phyloP scores from a whole-genome alignment of 352 stramenopile species.

The Phytopythium aichiense region DNA sequence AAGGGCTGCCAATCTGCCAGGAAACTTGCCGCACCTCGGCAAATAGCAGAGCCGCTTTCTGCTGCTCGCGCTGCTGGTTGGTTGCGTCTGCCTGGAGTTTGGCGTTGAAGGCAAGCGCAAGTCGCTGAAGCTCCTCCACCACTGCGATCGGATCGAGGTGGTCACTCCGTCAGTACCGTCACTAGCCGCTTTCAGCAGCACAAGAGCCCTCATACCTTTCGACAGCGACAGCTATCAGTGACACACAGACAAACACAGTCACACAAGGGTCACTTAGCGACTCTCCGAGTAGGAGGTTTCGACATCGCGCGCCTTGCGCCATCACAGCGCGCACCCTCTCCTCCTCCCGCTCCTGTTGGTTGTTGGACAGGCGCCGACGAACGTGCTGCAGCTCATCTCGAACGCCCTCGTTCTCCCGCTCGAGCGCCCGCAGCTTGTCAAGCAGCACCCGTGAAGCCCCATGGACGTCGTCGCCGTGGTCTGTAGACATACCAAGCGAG shows the following conservation, averaged over 20 bases:
- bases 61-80: conserved; percentile 57
- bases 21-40: conserved; percentile 28
- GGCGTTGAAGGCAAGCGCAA: conserved; percentile 43
- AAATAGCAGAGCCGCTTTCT: conserved; percentile 67
- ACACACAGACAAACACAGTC: neutral
- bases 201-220: neutral
- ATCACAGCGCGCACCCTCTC: conserved; percentile 27
- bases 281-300: too few species aligned
- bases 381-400: conserved; percentile 53
- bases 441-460: conserved; percentile 8
- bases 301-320: neutral
- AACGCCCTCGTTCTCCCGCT: conserved; percentile 57
- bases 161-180: neutral
- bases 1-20: neutral
- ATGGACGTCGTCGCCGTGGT: neutral
- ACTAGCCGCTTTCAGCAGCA: neutral
- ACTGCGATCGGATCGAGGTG: conserved; percentile 11
- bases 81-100: conserved; percentile 53
- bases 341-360: conserved; percentile 52
- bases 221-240: neutral
- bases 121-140: conserved; percentile 51
- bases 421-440: conserved; percentile 43
- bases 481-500: neutral
- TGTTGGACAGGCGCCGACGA: conserved; percentile 47
- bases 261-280: neutral